phyloP scores from a whole-genome alignment of 129 eudicot species.

The Sambucus nigra region DNA sequence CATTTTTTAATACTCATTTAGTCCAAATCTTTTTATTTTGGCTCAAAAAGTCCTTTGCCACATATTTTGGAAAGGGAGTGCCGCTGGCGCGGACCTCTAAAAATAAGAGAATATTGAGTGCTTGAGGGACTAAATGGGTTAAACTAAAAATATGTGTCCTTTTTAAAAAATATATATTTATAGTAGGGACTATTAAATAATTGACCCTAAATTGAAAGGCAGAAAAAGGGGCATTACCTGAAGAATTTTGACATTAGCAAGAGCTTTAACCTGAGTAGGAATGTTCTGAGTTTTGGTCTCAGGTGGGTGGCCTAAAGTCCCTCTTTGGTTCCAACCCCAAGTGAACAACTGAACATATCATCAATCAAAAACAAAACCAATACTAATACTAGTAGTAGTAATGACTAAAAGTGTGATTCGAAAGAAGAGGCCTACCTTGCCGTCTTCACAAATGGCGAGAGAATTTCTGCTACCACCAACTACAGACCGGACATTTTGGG shows the following conservation, averaged over 20 bases:
- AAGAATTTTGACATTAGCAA: slow-evolving; percentile 70
- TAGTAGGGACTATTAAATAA: too few species aligned
- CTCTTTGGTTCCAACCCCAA: slow-evolving; percentile 99
- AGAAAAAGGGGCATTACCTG: slow-evolving; percentile 40
- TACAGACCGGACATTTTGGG: slow-evolving; percentile 50
- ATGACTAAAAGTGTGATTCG: not conserved
- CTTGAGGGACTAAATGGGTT: too few species aligned
- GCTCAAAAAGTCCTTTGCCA: too few species aligned
- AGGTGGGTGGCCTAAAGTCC: slow-evolving; percentile 91
- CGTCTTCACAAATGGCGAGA: slow-evolving; percentile 85
- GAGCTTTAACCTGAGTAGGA: slow-evolving; percentile 87
- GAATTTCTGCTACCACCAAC: slow-evolving; percentile 98
- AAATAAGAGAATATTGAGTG: too few species aligned
- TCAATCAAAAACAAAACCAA: too few species aligned
- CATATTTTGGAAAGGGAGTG: too few species aligned
- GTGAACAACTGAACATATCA: slow-evolving; percentile 68
- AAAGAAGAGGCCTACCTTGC: slow-evolving; percentile 65
- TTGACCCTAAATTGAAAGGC: slow-evolving; percentile 2
- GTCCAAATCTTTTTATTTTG: too few species aligned
- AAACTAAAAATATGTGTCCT: too few species aligned
- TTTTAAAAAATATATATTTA: too few species aligned
- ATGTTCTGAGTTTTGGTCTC: slow-evolving; percentile 82
- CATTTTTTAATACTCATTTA: too few species aligned
- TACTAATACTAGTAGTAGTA: too few species aligned
- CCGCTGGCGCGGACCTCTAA: too few species aligned